Evolutionary conservation across 257 asterid genomes (phyloP), one percentile per base, ranked within the genome.

Genomic region (Rehmannia glutinosa): DNA sequence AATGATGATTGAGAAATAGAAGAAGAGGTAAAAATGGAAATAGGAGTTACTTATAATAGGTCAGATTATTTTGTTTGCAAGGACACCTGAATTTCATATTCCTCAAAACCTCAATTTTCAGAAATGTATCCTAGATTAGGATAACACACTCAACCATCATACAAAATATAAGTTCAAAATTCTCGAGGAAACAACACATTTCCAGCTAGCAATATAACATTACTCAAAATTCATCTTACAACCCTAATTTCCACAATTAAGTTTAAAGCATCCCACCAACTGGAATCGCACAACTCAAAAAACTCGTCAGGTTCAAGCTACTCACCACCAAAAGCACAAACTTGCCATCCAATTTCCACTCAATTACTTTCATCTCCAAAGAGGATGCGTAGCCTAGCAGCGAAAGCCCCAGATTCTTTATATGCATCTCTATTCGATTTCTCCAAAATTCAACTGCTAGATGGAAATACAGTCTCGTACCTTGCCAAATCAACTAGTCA

Each of bases 391-490:
- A 90, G 95, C 75, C 96, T 74, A 52, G 93, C 82, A 41, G 94
- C 89, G 65, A 87, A 86, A 51, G 78, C 77, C 39, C 96, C 96
- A 7, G 95, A n/a, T n/a, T n/a, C n/a, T n/a, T n/a, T n/a, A n/a
- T n/a, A n/a, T n/a, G n/a, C n/a, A n/a, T n/a, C n/a, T n/a, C n/a
- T n/a, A n/a, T n/a, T n/a, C n/a, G n/a, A n/a, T n/a, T n/a, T n/a
- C n/a, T n/a, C n/a, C n/a, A n/a, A n/a, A n/a, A n/a, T n/a, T n/a
- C n/a, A n/a, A n/a, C n/a, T n/a, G n/a, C n/a, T n/a, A n/a, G n/a
- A n/a, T n/a, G n/a, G n/a, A n/a, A n/a, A n/a, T n/a, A n/a, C n/a
- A n/a, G n/a, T n/a, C n/a, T n/a, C n/a, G n/a, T n/a, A n/a, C n/a
- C n/a, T n/a, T n/a, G n/a, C n/a, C n/a, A n/a, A n/a, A n/a, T n/a